Percentiles rank a stretch among this genome's conserved stretches.
These are phyloP conservation scores for Aspergillus calidoustus DNA, from an alignment of 2,329 filamentous ascomycete genomes.

Conservation along the genomic window DNA sequence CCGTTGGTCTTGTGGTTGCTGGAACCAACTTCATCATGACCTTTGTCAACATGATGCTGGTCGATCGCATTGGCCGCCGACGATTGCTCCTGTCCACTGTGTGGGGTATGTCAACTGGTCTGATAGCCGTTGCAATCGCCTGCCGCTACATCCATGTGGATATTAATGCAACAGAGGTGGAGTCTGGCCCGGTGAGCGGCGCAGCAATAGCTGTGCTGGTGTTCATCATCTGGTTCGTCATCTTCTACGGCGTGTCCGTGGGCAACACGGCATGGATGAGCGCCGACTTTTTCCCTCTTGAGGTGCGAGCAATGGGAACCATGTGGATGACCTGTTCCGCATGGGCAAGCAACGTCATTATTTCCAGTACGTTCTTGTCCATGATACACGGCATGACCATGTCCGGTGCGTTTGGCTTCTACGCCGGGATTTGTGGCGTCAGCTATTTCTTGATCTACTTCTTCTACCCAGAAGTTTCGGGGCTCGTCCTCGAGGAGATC, in stretches of 20 bases:
- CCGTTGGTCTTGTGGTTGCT: conserved; percentile 46
- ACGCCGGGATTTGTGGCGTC: conserved; percentile 54
- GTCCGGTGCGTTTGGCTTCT: conserved; percentile 58
- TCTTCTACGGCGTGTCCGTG: conserved; percentile 53
- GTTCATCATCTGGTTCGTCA: conserved; percentile 51
- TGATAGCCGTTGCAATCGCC: conserved; percentile 50
- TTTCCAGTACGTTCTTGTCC: conserved; percentile 56
- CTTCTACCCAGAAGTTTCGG: conserved; percentile 33
- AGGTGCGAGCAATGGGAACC: conserved; percentile 55
- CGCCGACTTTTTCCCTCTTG: conserved; percentile 55
- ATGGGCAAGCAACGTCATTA: conserved; percentile 56
- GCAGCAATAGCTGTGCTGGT: conserved; percentile 47
- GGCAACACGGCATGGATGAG: conserved; percentile 57
- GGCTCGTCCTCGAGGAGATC: conserved; percentile 29
- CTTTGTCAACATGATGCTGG: conserved; percentile 52
- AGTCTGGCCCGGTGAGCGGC: conserved; percentile 33
- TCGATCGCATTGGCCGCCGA: conserved; percentile 53
- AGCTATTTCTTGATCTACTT: conserved; percentile 46
- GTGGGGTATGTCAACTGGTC: conserved; percentile 50
- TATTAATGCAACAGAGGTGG: conserved; percentile 39
- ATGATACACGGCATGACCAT: conserved; percentile 57
- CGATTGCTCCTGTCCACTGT: conserved; percentile 51
- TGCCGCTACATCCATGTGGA: conserved; percentile 56
- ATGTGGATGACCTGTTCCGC: conserved; percentile 56
- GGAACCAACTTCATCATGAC: conserved; percentile 53